These are phyloP conservation scores for Tetrahymena borealis DNA, from an alignment of 73 alveolate genomes.

Conservation along the genomic window DNA sequence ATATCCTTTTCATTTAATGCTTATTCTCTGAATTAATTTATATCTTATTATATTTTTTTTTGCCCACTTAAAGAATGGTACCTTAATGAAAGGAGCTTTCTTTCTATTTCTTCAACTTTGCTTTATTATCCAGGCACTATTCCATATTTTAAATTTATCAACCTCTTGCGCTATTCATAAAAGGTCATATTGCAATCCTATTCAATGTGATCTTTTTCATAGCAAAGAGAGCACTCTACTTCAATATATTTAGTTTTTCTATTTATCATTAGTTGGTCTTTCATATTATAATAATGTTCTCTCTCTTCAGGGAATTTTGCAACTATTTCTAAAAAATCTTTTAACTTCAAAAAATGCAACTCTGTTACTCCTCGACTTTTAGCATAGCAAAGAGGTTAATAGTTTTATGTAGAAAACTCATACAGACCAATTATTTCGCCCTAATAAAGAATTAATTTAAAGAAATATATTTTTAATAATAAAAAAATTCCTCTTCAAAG, in stretches of 20 bases:
- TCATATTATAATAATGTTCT: not conserved
- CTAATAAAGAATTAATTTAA: too few species aligned
- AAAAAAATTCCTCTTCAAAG: too few species aligned
- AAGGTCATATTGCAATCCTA: not conserved
- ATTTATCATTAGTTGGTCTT: not conserved
- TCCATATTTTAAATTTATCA: not conserved
- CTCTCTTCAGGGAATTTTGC: not conserved
- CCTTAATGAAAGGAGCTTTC: not conserved
- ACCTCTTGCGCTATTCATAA: not conserved
- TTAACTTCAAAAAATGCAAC: not conserved
- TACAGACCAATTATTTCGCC: not conserved
- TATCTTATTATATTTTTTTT: not conserved
- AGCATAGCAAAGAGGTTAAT: not conserved
- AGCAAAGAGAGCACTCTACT: not conserved
- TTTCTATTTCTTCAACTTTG: not conserved
- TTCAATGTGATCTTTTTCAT: not conserved
- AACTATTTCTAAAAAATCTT: not conserved
- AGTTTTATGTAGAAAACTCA: not conserved
- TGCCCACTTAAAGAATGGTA: not conserved
- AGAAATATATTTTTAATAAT: too few species aligned
- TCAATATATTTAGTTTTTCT: not conserved
- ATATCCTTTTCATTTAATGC: too few species aligned
- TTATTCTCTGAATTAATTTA: not conserved
- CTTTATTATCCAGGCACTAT: not conserved
- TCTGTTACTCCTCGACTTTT: not conserved